phyloP scores from a whole-genome alignment of 345 rosid genomes.

The Erysimum cheiranthoides region DNA sequence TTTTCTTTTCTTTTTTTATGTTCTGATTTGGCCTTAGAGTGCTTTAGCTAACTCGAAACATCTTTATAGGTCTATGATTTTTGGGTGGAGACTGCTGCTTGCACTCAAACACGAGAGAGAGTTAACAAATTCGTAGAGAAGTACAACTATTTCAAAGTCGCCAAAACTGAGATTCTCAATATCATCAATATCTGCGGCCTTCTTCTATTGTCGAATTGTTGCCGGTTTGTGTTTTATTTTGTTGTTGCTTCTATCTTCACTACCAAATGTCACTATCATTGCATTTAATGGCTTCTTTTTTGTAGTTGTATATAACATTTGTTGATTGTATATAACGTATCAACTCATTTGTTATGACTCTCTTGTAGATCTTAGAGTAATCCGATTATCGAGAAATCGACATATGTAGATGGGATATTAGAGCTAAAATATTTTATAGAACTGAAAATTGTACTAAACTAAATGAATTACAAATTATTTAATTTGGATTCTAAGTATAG shows the following conservation, averaged over 20 bases:
- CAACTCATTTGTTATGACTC: not conserved
- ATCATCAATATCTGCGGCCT: conserved; percentile 69
- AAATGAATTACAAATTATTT: too few species aligned
- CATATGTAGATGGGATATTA: conserved; percentile 19
- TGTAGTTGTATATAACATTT: not conserved
- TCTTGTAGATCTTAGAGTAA: conserved; percentile 43
- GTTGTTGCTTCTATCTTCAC: not conserved
- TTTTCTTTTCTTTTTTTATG: not conserved
- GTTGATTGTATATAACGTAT: not conserved
- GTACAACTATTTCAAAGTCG: conserved; percentile 61
- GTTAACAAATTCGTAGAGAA: conserved; percentile 56
- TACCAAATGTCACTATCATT: not conserved
- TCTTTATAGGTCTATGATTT: conserved; percentile 70
- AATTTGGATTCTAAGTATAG: too few species aligned
- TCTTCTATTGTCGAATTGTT: conserved; percentile 56
- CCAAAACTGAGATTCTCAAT: conserved; percentile 81
- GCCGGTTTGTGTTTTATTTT: conserved; percentile 50
- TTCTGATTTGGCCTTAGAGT: not conserved
- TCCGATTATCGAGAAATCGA: conserved; percentile 20
- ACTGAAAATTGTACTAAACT: too few species aligned
- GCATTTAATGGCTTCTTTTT: not conserved
- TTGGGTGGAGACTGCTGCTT: conserved; percentile 59
- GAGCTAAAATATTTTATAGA: not conserved
- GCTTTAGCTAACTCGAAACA: not conserved
- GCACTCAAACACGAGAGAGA: conserved; percentile 61